phyloP scores from a whole-genome alignment of 768 basidiomycete genomes.

The Dacryopinax primogenitus region DNA sequence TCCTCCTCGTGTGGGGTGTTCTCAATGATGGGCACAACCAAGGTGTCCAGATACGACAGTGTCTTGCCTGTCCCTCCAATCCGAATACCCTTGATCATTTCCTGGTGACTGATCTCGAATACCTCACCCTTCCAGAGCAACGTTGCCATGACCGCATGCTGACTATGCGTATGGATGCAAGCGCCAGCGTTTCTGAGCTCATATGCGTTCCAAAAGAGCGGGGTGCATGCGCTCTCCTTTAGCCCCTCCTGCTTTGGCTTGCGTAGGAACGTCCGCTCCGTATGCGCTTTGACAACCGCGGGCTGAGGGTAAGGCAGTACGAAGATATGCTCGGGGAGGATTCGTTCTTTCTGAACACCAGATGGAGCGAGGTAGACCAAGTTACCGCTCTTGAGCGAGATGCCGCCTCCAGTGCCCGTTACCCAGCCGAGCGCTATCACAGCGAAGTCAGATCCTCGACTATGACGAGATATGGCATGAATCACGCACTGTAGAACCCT shows the following conservation, averaged over 20 bases:
- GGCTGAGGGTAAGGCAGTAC: constrained; percentile 68
- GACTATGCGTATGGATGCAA: constrained; percentile 85
- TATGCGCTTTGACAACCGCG: constrained; percentile 41
- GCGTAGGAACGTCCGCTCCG: constrained; percentile 64
- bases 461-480: background rate
- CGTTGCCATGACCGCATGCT: constrained; percentile 81
- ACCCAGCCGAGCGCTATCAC: constrained; percentile 62
- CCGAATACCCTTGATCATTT: constrained; percentile 90
- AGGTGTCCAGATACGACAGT: constrained; percentile 71
- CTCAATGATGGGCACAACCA: constrained; percentile 77
- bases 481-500: constrained; percentile 49
- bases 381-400: constrained; percentile 35
- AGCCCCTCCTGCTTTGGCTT: constrained; percentile 51
- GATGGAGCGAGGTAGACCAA: constrained; percentile 79
- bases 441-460: constrained; percentile 1
- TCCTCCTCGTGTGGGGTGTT: constrained; percentile 88
- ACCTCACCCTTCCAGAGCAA: constrained; percentile 56
- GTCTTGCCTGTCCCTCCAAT: constrained; percentile 62
- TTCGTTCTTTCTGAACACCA: constrained; percentile 83
- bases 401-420: constrained; percentile 60
- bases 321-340: constrained; percentile 71
- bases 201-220: constrained; percentile 87
- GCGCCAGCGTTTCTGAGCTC: constrained; percentile 64
- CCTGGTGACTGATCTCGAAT: constrained; percentile 77
- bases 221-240: constrained; percentile 80